Conservation (phyloP, 805 yeast species). For the Pichia thaimueangensis region DNA sequence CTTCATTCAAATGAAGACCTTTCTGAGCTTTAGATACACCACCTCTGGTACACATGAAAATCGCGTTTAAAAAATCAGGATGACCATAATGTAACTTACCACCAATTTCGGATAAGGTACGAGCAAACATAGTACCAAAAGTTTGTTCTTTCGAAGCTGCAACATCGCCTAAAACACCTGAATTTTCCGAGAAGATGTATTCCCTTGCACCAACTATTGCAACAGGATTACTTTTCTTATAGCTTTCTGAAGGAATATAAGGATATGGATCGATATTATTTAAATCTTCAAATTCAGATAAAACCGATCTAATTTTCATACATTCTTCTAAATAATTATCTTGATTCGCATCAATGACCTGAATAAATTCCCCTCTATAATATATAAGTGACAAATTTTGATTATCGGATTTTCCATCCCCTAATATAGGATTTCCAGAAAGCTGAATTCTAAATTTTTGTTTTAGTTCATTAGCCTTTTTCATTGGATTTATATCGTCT, state of each 20-base stretch:
- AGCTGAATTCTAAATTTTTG: constrained; percentile 60
- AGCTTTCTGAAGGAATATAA: constrained; percentile 51
- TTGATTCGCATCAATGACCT: constrained; percentile 93
- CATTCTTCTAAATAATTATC: constrained; percentile 95
- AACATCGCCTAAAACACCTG: constrained; percentile 89
- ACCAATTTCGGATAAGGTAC: constrained; percentile 89
- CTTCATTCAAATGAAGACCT: constrained; percentile 89
- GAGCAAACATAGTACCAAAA: constrained; percentile 90
- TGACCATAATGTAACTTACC: constrained; percentile 95
- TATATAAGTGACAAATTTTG: constrained; percentile 85
- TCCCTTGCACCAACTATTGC: constrained; percentile 96
- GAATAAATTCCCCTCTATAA: constrained; percentile 90
- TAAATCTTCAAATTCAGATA: constrained; percentile 73
- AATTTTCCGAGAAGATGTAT: constrained; percentile 86
- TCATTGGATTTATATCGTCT: constrained; percentile 35
- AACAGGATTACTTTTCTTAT: constrained; percentile 47
- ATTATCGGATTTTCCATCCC: constrained; percentile 95
- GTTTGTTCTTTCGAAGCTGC: constrained; percentile 98
- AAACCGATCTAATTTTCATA: constrained; percentile 76
- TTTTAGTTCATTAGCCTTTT: constrained; percentile 27
- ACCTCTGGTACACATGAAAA: constrained; percentile 92
- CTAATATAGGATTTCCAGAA: constrained; percentile 91
- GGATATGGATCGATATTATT: constrained; percentile 52
- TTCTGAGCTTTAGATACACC: constrained; percentile 94
- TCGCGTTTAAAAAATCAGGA: constrained; percentile 88